A percentile compares a stretch with the other conserved stretches of the same genome.
These are phyloP conservation scores for Calonectria naviculata DNA, from an alignment of 2,329 filamentous ascomycete genomes.

Conservation along the genomic window DNA sequence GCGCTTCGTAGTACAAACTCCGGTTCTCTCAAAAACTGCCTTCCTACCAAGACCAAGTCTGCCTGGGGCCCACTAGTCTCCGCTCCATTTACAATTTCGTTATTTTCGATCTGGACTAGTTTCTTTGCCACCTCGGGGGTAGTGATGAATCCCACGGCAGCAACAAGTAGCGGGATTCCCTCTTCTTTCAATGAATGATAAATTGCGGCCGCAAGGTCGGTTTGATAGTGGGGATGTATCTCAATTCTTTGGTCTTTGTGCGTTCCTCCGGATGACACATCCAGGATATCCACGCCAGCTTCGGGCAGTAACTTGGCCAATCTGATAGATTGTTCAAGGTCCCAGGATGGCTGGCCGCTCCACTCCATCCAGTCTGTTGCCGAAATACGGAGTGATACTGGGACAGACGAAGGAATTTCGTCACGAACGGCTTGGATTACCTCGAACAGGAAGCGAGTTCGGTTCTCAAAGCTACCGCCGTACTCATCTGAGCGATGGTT, in stretches of 20 bases:
- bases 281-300: conserved; percentile 82
- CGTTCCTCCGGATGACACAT: conserved; percentile 82
- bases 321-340: conserved; percentile 62
- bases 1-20: not conserved
- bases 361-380: conserved; percentile 52
- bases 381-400: no score
- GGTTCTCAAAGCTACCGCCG: no score
- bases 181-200: conserved; percentile 35
- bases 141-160: not conserved
- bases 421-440: no score
- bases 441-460: no score
- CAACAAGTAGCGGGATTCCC: not conserved
- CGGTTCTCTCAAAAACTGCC: conserved; percentile 1
- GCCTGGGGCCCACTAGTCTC: not conserved
- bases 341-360: conserved; percentile 66
- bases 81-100: not conserved
- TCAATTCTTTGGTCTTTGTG: conserved; percentile 69
- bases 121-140: not conserved
- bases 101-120: not conserved
- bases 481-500: no score
- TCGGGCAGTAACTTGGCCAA: conserved; percentile 67
- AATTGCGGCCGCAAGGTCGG: conserved; percentile 75
- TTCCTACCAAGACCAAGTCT: not conserved
- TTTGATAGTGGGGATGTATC: conserved; percentile 74
- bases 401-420: no score